A percentile compares a stretch with the other conserved stretches of the same genome.
These are phyloP conservation scores for Gleditsia sinensis DNA, from an alignment of 306 rosid genomes.

Conservation along the genomic window DNA sequence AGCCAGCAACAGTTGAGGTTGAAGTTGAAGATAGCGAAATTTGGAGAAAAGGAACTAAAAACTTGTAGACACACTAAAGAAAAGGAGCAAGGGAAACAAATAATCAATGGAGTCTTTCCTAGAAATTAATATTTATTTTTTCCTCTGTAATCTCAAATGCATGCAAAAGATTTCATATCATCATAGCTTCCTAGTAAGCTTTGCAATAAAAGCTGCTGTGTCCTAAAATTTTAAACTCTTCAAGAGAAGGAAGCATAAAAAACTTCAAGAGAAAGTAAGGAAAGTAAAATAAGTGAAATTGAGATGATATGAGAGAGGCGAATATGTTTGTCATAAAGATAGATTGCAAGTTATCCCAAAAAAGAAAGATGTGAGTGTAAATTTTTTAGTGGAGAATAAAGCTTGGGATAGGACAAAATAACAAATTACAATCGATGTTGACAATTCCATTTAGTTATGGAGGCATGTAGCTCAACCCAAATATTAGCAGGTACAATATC, in stretches of 20 bases:
- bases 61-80: not conserved
- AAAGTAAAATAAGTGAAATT: no score
- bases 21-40: not conserved
- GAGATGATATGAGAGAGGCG: no score
- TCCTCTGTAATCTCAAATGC: slow-evolving; percentile 6
- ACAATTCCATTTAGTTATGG: not conserved
- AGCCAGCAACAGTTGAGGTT: slow-evolving; percentile 2
- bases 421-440: not conserved
- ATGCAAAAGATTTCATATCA: slow-evolving; percentile 1
- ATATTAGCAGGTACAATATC: no score
- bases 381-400: no score
- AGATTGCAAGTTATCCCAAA: no score
- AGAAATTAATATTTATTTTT: not conserved
- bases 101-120: not conserved
- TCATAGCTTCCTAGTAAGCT: slow-evolving; percentile 12
- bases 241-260: not conserved
- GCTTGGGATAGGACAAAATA: no score
- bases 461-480: not conserved
- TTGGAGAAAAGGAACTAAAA: not conserved
- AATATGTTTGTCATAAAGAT: no score
- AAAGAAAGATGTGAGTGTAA: no score
- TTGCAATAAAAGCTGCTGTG: not conserved
- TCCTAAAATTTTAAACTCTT: not conserved
- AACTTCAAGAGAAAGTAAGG: slow-evolving; percentile 7
- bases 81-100: not conserved